A percentile compares a stretch with the other conserved stretches of the same genome.
phyloP scores from a whole-genome alignment of 805 yeast species.

The Ogataea corticis region DNA sequence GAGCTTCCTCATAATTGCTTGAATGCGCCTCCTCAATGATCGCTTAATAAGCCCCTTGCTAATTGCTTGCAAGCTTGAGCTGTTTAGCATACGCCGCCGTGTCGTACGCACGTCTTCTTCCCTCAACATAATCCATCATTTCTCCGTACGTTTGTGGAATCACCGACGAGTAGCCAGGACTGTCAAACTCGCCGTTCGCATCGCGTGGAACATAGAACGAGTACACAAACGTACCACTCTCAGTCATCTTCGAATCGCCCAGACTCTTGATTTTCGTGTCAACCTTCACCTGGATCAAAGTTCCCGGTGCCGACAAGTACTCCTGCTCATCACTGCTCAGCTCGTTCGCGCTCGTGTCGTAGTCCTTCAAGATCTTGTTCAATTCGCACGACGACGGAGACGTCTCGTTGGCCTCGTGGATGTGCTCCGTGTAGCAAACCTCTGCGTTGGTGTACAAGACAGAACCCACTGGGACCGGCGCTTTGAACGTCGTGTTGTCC shows the following conservation, averaged over 20 bases:
- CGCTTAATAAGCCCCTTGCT: too few relatives aligned
- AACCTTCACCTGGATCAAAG: conserved; percentile 86
- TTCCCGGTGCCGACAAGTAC: conserved; percentile 74
- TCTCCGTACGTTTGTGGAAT: conserved; percentile 87
- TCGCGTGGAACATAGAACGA: conserved; percentile 82
- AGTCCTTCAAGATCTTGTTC: conserved; percentile 40
- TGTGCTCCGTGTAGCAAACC: conserved; percentile 83
- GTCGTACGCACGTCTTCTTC: conserved; percentile 84
- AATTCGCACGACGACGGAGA: conserved; percentile 28
- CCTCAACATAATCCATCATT: conserved; percentile 89
- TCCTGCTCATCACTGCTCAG: conserved; percentile 53
- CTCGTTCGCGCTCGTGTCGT: conserved; percentile 59
- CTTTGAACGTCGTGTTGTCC: conserved; percentile 87
- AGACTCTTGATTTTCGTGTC: conserved; percentile 75
- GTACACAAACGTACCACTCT: conserved; percentile 85
- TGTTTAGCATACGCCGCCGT: conserved; percentile 67
- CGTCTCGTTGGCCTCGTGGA: conserved; percentile 41
- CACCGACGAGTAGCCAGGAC: conserved; percentile 70
- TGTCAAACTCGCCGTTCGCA: conserved; percentile 37
- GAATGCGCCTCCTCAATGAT: too few relatives aligned
- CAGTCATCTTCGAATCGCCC: conserved; percentile 49
- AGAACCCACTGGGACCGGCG: conserved; percentile 95
- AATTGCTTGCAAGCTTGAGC: conserved; percentile 32
- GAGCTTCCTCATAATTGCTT: too few relatives aligned
- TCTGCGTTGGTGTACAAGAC: conserved; percentile 81